Conservation (phyloP, 352 stramenopile species). For the Phytopythium oedochilum region DNA sequence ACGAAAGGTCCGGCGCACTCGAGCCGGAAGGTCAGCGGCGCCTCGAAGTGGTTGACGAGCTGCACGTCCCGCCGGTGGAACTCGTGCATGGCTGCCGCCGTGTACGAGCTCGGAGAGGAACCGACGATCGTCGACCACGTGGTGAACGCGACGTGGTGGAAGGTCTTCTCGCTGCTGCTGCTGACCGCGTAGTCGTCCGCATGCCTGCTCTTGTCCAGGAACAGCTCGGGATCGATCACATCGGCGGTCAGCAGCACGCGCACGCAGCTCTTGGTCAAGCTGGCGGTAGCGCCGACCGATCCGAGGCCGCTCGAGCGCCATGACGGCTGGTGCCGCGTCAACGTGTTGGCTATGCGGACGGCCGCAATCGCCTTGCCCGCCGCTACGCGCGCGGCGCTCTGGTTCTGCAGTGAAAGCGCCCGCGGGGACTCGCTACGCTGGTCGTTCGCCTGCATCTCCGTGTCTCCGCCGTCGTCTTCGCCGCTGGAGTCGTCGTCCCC, state of each 20-base stretch:
- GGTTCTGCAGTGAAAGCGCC: neutral
- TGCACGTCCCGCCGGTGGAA: constrained; percentile 51
- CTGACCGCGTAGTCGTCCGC: too few species aligned
- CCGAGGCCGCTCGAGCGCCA: neutral
- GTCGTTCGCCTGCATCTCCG: neutral
- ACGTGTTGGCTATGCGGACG: constrained; percentile 59
- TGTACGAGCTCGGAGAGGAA: neutral
- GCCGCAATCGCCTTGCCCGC: constrained; percentile 69
- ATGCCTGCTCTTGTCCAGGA: constrained; percentile 37
- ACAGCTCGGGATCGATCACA: constrained; percentile 60
- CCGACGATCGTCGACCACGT: constrained; percentile 52
- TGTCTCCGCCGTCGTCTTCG: neutral
- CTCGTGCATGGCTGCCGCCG: constrained; percentile 19
- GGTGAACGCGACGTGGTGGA: constrained; percentile 65
- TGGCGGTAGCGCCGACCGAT: constrained; percentile 10
- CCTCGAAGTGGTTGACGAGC: constrained; percentile 53
- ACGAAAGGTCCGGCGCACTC: constrained; percentile 58
- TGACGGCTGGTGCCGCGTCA: constrained; percentile 20
- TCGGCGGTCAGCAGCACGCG: constrained; percentile 52
- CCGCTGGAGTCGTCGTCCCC: neutral
- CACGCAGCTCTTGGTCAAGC: constrained; percentile 40
- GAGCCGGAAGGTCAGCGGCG: constrained; percentile 65
- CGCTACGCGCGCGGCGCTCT: neutral
- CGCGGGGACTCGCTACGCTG: constrained; percentile 7
- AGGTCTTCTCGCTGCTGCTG: neutral